Base-by-base conservation (phyloP, 768 basidiomycete genomes). In the Pleurotus eryngii region DNA sequence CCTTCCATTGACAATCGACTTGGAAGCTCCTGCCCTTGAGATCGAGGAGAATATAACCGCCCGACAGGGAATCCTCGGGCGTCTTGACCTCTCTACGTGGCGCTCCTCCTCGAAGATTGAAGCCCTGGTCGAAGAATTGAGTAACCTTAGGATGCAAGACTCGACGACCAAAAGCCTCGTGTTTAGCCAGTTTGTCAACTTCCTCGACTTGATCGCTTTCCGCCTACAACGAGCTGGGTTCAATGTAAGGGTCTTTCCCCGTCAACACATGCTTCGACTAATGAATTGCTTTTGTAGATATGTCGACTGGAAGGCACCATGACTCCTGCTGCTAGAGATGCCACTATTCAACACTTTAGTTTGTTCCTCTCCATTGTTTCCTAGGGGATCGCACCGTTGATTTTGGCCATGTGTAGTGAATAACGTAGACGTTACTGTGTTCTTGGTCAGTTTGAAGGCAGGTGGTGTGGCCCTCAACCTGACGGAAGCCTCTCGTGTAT, bases 101-200 rank as follows among this genome's bases (percentile, higher is more conserved):
- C 83, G 93, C 48, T 96, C 94, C 1, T 95, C 92, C n/a, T 87
- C 94, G 4, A 99, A 98, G 77, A 92, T 98, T 43, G 97, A 99
- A 68, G 95, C 96, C 2, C 79, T 99, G 4, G 78, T 98, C 3
- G 97, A 99, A 71, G 97, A 99, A 72, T 73, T 99, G 54, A 85
- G 81, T 65, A 93, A 92, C 68, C 78, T 97, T 40, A 80, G 95
- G 37, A 70, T 79, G 60, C 82, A 95, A 66, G 92, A 98, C 68
- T 80, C 88, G 26, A 96, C 95, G 9, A 94, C 92, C 30, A 99
- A 99, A 76, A 94, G 91, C 70, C 83, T 99, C 51, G 96, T 99
- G 15, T 99, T 98, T 69, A 93, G 91, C 63, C 95, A 96, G 73
- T 97, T 96, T 67, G 92, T 95, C 39, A 92, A 89, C 68, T 92